Percentiles rank a stretch among this genome's conserved stretches.
These are phyloP conservation scores for Persicaria maculosa DNA, from an alignment of 148 eudicot species.

Conservation along the genomic window DNA sequence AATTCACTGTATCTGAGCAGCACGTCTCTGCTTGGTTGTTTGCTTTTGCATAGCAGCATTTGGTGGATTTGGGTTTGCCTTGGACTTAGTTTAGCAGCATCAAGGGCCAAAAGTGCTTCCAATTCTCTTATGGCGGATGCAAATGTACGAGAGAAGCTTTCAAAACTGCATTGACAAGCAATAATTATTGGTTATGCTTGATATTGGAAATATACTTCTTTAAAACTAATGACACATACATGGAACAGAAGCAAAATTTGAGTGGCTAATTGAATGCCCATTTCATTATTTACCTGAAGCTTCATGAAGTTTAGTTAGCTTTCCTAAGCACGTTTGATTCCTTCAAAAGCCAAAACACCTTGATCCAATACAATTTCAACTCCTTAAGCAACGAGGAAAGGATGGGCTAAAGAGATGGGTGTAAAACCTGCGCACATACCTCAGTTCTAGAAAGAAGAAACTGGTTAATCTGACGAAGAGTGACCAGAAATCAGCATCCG, in stretches of 20 bases:
- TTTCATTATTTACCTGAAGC: too few species aligned
- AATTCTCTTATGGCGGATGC: conserved; percentile 48
- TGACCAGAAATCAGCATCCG: too few species aligned
- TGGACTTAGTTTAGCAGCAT: conserved; percentile 35
- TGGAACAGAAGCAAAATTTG: too few species aligned
- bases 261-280: too few species aligned
- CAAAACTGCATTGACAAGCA: conserved; percentile 43
- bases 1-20: not conserved
- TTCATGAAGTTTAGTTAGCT: not conserved
- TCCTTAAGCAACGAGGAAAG: not conserved
- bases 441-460: conserved; percentile 45
- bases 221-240: too few species aligned
- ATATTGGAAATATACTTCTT: not conserved
- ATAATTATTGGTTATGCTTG: not conserved
- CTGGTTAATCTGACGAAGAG: too few species aligned
- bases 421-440: conserved; percentile 33
- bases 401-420: not conserved
- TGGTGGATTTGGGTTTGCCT: too few species aligned
- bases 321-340: not conserved
- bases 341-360: not conserved
- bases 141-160: conserved; percentile 50
- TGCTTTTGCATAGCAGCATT: not conserved
- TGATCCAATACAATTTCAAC: not conserved
- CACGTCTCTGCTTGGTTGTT: too few species aligned
- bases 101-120: conserved; percentile 45